Evolutionary conservation across 1,284 basidiomycete species (phyloP).

Genomic region (Papiliotrema nemorosa): DNA sequence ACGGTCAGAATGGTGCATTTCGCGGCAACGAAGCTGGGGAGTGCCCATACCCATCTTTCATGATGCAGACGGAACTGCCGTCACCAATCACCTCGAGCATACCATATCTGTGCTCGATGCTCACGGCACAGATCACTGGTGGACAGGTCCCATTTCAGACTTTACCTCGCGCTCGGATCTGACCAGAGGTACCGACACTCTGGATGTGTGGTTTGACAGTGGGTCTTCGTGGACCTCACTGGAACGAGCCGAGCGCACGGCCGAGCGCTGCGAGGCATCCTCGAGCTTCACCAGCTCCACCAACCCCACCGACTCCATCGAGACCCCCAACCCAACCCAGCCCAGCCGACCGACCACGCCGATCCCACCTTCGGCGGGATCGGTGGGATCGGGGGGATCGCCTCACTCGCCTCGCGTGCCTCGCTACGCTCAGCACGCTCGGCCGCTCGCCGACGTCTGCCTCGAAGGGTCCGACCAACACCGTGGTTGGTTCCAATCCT

Average conservation of each 20-base stretch:
- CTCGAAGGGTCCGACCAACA: conserved; percentile 97
- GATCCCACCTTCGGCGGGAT: too few species aligned
- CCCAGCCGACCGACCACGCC: too few species aligned
- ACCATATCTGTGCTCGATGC: conserved; percentile 70
- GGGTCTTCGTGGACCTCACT: conserved; percentile 93
- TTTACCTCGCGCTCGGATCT: conserved; percentile 66
- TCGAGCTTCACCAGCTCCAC: too few species aligned
- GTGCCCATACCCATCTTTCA: conserved; percentile 92
- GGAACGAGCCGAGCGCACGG: conserved; percentile 59
- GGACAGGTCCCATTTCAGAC: conserved; percentile 77
- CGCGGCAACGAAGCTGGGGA: conserved; percentile 95
- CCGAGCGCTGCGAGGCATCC: too few species aligned
- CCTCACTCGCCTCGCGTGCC: too few species aligned
- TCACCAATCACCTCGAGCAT: conserved; percentile 68
- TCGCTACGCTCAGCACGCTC: too few species aligned
- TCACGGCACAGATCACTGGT: conserved; percentile 83
- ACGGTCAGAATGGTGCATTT: conserved; percentile 99
- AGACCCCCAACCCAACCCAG: too few species aligned
- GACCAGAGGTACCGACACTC: conserved; percentile 83
- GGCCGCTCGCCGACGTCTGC: conserved; percentile 78
- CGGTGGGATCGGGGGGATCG: too few species aligned
- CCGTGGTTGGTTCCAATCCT: conserved; percentile 98
- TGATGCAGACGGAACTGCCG: conserved; percentile 62
- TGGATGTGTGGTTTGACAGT: conserved; percentile 99
- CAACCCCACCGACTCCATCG: too few species aligned